Evolutionary conservation across 2,329 filamentous ascomycete species (phyloP).

Genomic region (Paramyrothecium sp.): DNA sequence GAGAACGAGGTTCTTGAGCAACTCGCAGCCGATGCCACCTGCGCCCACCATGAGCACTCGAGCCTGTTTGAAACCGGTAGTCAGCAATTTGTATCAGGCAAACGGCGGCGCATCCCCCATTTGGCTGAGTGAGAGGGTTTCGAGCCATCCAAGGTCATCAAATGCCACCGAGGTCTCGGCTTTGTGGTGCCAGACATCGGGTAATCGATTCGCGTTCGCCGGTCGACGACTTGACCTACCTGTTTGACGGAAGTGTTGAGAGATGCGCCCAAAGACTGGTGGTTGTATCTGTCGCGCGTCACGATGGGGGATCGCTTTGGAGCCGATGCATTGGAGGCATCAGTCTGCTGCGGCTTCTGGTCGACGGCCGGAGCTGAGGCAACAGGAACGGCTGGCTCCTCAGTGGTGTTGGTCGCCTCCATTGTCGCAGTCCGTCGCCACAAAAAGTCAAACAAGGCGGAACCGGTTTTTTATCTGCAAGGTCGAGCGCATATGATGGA

Average conservation of each 20-base stretch:
- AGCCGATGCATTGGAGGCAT: slow-evolving; percentile 14
- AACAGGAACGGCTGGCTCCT: slow-evolving; percentile 13
- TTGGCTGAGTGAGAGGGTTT: too few species aligned
- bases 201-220: neutral
- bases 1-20: slow-evolving; percentile 93
- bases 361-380: slow-evolving; percentile 9
- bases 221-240: slow-evolving; percentile 41
- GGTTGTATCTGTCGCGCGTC: slow-evolving; percentile 54
- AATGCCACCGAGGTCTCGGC: neutral
- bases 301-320: slow-evolving; percentile 22
- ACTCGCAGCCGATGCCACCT: slow-evolving; percentile 94
- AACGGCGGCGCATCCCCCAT: too few species aligned
- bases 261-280: slow-evolving; percentile 65
- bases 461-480: slow-evolving; percentile 6
- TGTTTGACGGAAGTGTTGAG: slow-evolving; percentile 67
- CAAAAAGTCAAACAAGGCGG: neutral
- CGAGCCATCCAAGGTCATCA: too few species aligned
- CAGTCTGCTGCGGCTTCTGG: slow-evolving; percentile 7
- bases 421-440: slow-evolving; percentile 7
- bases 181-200: neutral
- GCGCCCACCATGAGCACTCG: slow-evolving; percentile 92
- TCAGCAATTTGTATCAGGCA: neutral
- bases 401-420: slow-evolving; percentile 20
- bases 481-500: neutral
- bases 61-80: slow-evolving; percentile 53